Conservation (phyloP, 1,284 basidiomycete species). For the Ganoderma leucocontextum region DNA sequence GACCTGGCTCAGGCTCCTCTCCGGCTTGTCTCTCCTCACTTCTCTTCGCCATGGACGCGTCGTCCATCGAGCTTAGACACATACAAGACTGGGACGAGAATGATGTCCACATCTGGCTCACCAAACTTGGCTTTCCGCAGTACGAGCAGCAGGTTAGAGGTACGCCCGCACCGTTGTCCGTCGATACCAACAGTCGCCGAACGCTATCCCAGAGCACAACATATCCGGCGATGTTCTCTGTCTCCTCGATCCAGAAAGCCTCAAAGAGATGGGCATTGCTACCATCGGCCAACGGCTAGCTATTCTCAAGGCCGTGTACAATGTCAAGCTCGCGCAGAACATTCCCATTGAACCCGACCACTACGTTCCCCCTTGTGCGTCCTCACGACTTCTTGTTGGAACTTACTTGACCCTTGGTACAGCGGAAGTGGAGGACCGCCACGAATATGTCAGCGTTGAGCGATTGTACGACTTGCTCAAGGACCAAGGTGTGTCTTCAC, state of each 20-base stretch:
- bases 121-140: slow-evolving; percentile 78
- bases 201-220: slow-evolving; percentile 69
- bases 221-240: slow-evolving; percentile 91
- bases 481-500: slow-evolving; percentile 70
- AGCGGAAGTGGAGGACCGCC: slow-evolving; percentile 76
- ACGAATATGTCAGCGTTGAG: slow-evolving; percentile 68
- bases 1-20: slow-evolving; percentile 22
- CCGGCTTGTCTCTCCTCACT: slow-evolving; percentile 27
- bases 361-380: slow-evolving; percentile 91
- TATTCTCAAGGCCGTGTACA: slow-evolving; percentile 91
- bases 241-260: slow-evolving; percentile 80
- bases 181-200: slow-evolving; percentile 23
- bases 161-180: slow-evolving; percentile 43
- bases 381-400: background rate
- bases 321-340: slow-evolving; percentile 83
- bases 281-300: slow-evolving; percentile 89
- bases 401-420: slow-evolving; percentile 24
- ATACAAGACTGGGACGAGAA: slow-evolving; percentile 86
- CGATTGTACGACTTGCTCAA: slow-evolving; percentile 74
- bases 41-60: slow-evolving; percentile 45
- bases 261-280: slow-evolving; percentile 86
- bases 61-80: slow-evolving; percentile 49
- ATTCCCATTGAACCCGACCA: slow-evolving; percentile 87
- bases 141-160: slow-evolving; percentile 81
- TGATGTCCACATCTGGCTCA: slow-evolving; percentile 81